Percentiles rank a stretch among this genome's conserved stretches.
phyloP scores from a whole-genome alignment of 345 rosid genomes.

The Xanthoceras sorbifolium region DNA sequence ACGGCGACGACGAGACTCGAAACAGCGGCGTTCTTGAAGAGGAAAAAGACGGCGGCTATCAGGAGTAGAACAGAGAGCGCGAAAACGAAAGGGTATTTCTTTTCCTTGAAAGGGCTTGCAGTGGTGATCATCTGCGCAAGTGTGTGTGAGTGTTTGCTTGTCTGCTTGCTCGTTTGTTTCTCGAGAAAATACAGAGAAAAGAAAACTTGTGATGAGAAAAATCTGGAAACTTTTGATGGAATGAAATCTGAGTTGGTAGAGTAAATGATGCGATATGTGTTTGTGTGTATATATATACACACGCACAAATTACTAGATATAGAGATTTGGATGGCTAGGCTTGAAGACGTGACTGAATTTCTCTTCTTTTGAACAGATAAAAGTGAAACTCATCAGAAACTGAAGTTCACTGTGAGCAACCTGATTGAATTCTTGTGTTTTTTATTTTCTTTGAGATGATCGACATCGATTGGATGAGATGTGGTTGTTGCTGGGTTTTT shows the following conservation, averaged over 20 bases:
- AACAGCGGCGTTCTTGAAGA: constrained; percentile 29
- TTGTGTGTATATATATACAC: no score
- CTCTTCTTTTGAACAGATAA: not conserved
- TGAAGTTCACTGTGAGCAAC: not conserved
- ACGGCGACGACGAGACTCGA: constrained; percentile 11
- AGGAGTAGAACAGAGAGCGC: constrained; percentile 46
- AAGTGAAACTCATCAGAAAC: not conserved
- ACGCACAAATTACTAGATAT: no score
- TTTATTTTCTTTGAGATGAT: no score
- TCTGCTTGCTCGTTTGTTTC: not conserved
- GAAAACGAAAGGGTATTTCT: constrained; percentile 48
- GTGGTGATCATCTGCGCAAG: not conserved
- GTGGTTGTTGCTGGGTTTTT: not conserved
- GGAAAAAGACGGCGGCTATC: constrained; percentile 39
- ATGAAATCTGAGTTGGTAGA: not conserved
- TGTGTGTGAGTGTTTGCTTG: no score
- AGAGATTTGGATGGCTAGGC: no score
- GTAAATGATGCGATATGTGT: not conserved
- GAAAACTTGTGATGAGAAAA: no score
- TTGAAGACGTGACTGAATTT: no score
- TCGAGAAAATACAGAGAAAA: not conserved
- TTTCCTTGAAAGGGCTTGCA: constrained; percentile 36
- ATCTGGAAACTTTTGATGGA: no score
- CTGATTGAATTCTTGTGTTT: not conserved
- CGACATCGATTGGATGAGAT: not conserved